A percentile compares a stretch with the other conserved stretches of the same genome.
phyloP scores from a whole-genome alignment of 2,329 filamentous ascomycete genomes.

The Geosmithia flava region DNA sequence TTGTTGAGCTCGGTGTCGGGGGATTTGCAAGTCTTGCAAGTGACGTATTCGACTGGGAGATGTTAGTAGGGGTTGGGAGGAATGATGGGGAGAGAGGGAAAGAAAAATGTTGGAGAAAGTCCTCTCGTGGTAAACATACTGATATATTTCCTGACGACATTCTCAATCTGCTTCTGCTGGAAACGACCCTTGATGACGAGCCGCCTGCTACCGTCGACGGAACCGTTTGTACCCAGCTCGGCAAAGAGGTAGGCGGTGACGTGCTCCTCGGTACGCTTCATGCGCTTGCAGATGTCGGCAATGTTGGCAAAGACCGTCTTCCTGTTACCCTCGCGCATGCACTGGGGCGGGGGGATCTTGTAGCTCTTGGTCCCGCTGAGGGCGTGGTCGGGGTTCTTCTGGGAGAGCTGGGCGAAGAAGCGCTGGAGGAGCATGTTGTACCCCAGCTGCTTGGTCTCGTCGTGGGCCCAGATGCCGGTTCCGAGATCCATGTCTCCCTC shows the following conservation, averaged over 20 bases:
- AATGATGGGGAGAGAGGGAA: neutral
- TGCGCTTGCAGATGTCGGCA: constrained; percentile 95
- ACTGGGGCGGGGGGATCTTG: constrained; percentile 98
- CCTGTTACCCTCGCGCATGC: constrained; percentile 99
- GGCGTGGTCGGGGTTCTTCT: constrained; percentile 93
- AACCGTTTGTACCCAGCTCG: constrained; percentile 93
- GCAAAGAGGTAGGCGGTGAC: constrained; percentile 95
- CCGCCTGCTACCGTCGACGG: constrained; percentile 82
- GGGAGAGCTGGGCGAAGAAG: constrained; percentile 89
- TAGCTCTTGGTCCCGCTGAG: constrained; percentile 85
- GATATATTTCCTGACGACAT: constrained; percentile 90
- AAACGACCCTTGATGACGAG: constrained; percentile 99
- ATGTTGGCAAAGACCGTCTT: constrained; percentile 99
- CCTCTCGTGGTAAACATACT: constrained; percentile 38
- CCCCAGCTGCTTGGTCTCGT: constrained; percentile 62
- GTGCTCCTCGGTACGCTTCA: constrained; percentile 98
- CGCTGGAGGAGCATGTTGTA: constrained; percentile 79
- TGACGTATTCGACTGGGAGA: constrained; percentile 76
- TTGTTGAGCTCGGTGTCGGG: constrained; percentile 95
- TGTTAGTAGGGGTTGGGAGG: constrained; percentile 14
- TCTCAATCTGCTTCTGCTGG: constrained; percentile 99
- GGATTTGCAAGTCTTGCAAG: constrained; percentile 95
- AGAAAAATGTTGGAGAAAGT: neutral
- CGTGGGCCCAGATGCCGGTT: constrained; percentile 83
- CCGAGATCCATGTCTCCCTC: constrained; percentile 75